Percentiles rank a stretch among this genome's conserved stretches.
Conservation (phyloP, 1,139 yeast species). For the Pichia sp. region DNA sequence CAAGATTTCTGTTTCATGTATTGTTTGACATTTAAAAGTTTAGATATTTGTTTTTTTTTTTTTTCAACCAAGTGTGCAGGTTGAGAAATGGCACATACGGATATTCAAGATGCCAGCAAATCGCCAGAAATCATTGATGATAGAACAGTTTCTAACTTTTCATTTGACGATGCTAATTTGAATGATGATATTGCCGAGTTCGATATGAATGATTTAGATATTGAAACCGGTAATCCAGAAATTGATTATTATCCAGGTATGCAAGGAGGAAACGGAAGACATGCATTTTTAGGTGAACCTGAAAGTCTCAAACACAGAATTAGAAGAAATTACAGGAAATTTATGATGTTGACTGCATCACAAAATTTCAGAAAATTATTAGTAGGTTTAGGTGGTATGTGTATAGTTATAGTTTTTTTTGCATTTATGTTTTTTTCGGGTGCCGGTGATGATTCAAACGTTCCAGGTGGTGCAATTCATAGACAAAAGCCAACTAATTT, state of each 20-base stretch:
- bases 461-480: constrained; percentile 14
- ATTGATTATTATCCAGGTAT: constrained; percentile 14
- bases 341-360: background rate
- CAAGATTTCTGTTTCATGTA: no score
- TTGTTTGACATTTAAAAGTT: no score
- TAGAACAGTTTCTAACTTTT: background rate
- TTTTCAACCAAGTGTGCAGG: background rate
- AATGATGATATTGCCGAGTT: constrained; percentile 1
- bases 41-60: no score
- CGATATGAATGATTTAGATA: constrained; percentile 6
- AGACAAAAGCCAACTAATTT: background rate
- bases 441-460: constrained; percentile 8
- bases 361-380: constrained; percentile 8
- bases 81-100: background rate
- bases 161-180: constrained; percentile 6
- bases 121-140: background rate
- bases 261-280: constrained; percentile 4
- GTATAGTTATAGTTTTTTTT: constrained; percentile 6
- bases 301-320: constrained; percentile 6
- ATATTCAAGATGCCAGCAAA: background rate
- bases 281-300: constrained; percentile 10
- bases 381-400: constrained; percentile 5
- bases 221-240: constrained; percentile 9
- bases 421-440: constrained; percentile 12
- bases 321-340: background rate